These are phyloP conservation scores for Cryphonectria carpinicola DNA, from an alignment of 2,329 filamentous ascomycete species.

Conservation along the genomic window DNA sequence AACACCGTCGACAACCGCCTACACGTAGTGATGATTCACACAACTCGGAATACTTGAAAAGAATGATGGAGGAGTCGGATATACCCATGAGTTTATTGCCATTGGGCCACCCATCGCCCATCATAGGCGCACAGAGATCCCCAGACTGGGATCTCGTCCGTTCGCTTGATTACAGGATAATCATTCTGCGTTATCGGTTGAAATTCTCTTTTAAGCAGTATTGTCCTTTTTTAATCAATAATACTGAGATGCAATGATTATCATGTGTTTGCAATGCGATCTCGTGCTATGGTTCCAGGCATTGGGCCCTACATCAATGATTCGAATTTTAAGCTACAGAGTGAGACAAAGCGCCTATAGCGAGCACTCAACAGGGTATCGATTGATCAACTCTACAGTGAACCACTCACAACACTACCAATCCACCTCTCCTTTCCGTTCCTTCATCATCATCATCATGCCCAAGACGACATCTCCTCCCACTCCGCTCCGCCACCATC, in stretches of 20 bases:
- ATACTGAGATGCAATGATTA: neutral
- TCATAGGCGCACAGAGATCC: neutral
- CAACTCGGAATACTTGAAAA: neutral
- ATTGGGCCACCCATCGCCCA: neutral
- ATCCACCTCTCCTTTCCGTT: neutral
- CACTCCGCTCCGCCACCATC: slow-evolving; percentile 37
- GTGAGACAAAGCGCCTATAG: neutral
- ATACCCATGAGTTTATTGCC: slow-evolving; percentile 21
- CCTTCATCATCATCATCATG: slow-evolving; percentile 8
- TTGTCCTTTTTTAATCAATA: slow-evolving; percentile 20
- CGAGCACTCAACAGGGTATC: slow-evolving; percentile 25
- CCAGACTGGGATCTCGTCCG: slow-evolving; percentile 11
- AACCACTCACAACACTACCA: slow-evolving; percentile 3
- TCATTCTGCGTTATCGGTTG: neutral
- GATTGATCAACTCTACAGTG: slow-evolving; percentile 21
- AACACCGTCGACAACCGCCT: neutral
- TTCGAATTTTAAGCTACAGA: neutral
- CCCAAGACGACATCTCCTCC: slow-evolving; percentile 29
- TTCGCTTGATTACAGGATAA: slow-evolving; percentile 9
- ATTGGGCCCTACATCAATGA: neutral
- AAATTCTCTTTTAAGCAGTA: neutral
- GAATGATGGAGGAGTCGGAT: slow-evolving; percentile 17
- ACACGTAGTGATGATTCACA: neutral
- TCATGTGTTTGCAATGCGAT: neutral
- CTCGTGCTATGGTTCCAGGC: neutral